Conservation (phyloP, 495 filamentous ascomycete genomes). For the Xylaria intraflava region DNA sequence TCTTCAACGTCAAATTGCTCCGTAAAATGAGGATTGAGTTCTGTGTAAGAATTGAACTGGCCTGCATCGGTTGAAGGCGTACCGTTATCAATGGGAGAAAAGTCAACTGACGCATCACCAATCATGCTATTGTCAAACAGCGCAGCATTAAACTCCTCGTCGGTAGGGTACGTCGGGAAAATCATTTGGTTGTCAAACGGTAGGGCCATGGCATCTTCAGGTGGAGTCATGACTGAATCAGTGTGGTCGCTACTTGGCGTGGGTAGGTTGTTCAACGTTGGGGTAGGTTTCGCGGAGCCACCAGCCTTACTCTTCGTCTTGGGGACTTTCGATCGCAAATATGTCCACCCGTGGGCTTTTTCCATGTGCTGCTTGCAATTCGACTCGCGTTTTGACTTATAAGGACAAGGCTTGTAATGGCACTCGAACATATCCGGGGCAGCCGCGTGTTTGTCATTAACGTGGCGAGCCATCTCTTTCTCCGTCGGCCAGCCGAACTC, state of each 20-base stretch:
- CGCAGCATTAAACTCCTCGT: constrained; percentile 28
- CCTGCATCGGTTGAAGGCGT: constrained; percentile 44
- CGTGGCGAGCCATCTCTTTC: constrained; percentile 91
- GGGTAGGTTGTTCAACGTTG: constrained; percentile 48
- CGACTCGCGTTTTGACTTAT: constrained; percentile 90
- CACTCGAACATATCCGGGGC: constrained; percentile 73
- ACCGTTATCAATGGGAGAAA: constrained; percentile 41
- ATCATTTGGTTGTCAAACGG: constrained; percentile 26
- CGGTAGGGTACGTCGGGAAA: constrained; percentile 37
- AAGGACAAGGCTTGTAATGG: constrained; percentile 77
- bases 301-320: constrained; percentile 40
- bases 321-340: constrained; percentile 78
- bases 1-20: constrained; percentile 47
- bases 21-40: constrained; percentile 36
- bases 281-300: constrained; percentile 46
- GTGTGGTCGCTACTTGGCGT: constrained; percentile 41
- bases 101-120: constrained; percentile 42
- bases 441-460: constrained; percentile 90
- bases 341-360: constrained; percentile 86
- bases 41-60: constrained; percentile 38
- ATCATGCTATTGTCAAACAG: constrained; percentile 24
- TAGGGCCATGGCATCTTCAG: constrained; percentile 31
- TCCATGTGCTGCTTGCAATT: constrained; percentile 99
- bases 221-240: constrained; percentile 36
- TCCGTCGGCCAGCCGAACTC: constrained; percentile 90